Conservation (phyloP, 352 stramenopile species). For the Globisporangium middletonii region DNA sequence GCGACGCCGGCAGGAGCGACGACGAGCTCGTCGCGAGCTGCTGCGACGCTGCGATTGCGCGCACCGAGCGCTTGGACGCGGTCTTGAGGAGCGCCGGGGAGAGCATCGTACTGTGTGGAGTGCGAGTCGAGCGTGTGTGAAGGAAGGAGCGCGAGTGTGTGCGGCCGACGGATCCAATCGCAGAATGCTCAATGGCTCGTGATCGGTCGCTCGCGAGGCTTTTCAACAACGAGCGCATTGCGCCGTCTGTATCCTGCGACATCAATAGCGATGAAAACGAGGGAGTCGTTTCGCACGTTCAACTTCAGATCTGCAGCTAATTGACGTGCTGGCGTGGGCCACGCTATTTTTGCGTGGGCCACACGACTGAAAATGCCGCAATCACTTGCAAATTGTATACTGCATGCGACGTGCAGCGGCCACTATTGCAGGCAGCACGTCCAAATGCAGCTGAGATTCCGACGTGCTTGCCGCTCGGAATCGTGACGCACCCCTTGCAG, state of each 20-base stretch:
- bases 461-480: neutral
- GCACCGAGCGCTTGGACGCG: constrained; percentile 30
- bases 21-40: constrained; percentile 6
- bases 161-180: constrained; percentile 7
- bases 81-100: constrained; percentile 35
- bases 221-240: neutral
- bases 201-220: too few species aligned
- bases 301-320: neutral
- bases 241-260: too few species aligned
- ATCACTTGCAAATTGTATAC: neutral
- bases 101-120: constrained; percentile 18
- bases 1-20: constrained; percentile 32
- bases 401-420: neutral
- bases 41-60: constrained; percentile 4
- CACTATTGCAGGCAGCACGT: neutral
- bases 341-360: neutral
- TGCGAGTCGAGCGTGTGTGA: neutral
- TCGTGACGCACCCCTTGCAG: neutral
- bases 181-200: constrained; percentile 3
- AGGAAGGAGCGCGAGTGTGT: neutral
- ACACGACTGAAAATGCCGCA: neutral
- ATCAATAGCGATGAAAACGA: neutral
- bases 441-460: neutral
- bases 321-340: neutral
- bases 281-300: neutral